Evolutionary conservation across 2,329 filamentous ascomycete species (phyloP).

Genomic region (Claviceps spartinae): DNA sequence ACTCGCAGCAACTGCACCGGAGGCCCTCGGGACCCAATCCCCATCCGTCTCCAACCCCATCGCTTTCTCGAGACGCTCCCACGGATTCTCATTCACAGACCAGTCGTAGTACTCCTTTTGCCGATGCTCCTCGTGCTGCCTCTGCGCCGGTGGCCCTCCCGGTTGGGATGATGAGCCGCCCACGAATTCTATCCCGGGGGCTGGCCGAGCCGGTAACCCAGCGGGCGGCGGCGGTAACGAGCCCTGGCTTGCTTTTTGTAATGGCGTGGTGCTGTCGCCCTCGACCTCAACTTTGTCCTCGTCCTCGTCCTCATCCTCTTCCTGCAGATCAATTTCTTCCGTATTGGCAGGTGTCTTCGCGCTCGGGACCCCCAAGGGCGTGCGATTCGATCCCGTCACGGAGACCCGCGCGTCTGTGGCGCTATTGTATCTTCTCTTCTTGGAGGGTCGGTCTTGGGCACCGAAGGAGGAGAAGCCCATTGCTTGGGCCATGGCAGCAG

Average conservation of each 20-base stretch:
- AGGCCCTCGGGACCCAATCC: slow-evolving; percentile 26
- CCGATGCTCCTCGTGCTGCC: slow-evolving; percentile 1
- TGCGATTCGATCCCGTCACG: slow-evolving; percentile 26
- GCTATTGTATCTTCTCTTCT: slow-evolving; percentile 55
- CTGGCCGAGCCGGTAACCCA: slow-evolving; percentile 20
- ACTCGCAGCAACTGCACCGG: neutral
- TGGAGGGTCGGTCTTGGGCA: slow-evolving; percentile 34
- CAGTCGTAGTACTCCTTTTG: slow-evolving; percentile 54
- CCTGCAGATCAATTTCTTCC: slow-evolving; percentile 33
- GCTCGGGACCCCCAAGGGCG: slow-evolving; percentile 16
- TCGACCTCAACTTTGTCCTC: slow-evolving; percentile 10
- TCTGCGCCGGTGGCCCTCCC: neutral
- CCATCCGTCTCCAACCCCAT: slow-evolving; percentile 30
- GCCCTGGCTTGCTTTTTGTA: neutral
- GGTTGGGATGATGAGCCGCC: neutral
- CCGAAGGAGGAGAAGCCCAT: slow-evolving; percentile 69
- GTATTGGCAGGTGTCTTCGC: slow-evolving; percentile 18
- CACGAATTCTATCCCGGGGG: slow-evolving; percentile 6
- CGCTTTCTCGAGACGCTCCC: slow-evolving; percentile 42
- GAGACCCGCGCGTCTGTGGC: slow-evolving; percentile 26
- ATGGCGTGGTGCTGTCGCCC: neutral
- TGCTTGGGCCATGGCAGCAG: slow-evolving; percentile 42
- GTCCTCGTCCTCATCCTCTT: slow-evolving; percentile 13
- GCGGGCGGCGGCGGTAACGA: slow-evolving; percentile 18
- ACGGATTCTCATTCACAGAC: slow-evolving; percentile 59